These are phyloP conservation scores for Penstemon newberryi DNA, from an alignment of 257 asterid species.

Conservation along the genomic window DNA sequence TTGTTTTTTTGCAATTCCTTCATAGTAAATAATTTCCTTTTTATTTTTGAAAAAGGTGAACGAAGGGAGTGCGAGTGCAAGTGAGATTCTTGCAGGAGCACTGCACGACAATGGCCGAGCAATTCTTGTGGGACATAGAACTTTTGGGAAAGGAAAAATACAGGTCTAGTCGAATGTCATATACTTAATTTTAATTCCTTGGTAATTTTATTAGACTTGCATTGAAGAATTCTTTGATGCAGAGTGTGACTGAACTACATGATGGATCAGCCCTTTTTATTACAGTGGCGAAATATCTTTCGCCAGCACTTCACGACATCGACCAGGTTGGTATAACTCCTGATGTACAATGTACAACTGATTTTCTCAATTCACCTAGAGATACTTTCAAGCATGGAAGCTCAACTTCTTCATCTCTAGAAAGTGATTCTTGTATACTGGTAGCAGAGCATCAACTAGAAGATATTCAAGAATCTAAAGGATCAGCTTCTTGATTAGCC, in stretches of 20 bases:
- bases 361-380: conserved; percentile 54
- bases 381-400: conserved; percentile 41
- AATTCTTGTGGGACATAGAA: conserved; percentile 73
- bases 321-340: conserved; percentile 92
- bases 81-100: conserved; percentile 96
- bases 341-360: conserved; percentile 75
- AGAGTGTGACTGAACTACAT: conserved; percentile 87
- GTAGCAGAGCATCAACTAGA: conserved; percentile 81
- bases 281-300: conserved; percentile 85
- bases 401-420: conserved; percentile 45
- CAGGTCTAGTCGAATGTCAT: conserved; percentile 51
- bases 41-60: conserved; percentile 54
- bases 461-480: conserved; percentile 61
- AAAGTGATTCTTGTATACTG: conserved; percentile 79
- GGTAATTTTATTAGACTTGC: not conserved
- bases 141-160: conserved; percentile 93
- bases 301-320: conserved; percentile 91
- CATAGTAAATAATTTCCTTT: not conserved
- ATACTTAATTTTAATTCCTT: not conserved
- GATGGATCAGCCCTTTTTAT: conserved; percentile 94
- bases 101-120: conserved; percentile 96
- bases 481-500: conserved; percentile 58
- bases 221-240: conserved; percentile 28
- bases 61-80: conserved; percentile 96
- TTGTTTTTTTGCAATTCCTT: not conserved